These are phyloP conservation scores for Rhodotorula sp. DNA, from an alignment of 1,284 basidiomycete species.

Conservation along the genomic window DNA sequence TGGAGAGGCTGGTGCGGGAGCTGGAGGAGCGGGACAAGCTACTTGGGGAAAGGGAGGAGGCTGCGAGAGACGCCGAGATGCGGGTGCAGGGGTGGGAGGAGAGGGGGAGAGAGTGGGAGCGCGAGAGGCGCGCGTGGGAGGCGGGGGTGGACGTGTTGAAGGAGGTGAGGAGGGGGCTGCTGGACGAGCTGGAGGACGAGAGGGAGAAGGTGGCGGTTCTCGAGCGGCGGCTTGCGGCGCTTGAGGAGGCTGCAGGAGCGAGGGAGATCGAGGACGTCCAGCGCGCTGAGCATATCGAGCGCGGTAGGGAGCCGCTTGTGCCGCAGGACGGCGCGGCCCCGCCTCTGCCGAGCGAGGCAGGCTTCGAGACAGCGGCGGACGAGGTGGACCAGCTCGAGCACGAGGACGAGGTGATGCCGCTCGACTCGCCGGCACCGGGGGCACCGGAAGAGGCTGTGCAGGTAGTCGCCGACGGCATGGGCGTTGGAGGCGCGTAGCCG, in stretches of 20 bases:
- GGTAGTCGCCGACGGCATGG: background rate
- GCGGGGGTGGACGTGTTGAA: constrained; percentile 8
- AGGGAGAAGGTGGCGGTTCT: background rate
- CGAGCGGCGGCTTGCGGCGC: background rate
- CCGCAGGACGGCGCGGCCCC: no score
- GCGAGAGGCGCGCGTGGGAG: constrained; percentile 1
- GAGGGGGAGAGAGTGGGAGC: background rate
- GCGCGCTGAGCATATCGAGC: background rate
- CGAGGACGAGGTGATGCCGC: background rate
- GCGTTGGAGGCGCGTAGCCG: background rate
- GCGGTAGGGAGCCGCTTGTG: no score
- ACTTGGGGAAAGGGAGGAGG: background rate
- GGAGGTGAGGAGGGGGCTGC: constrained; percentile 12
- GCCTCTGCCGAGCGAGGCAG: no score
- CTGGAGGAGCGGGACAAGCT: constrained; percentile 6
- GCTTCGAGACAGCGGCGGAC: background rate
- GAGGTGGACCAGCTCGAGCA: background rate
- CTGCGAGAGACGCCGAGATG: background rate
- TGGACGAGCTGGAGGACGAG: constrained; percentile 1
- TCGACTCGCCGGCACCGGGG: background rate
- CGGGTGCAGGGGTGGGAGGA: background rate
- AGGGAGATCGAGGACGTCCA: background rate
- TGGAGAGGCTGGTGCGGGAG: background rate
- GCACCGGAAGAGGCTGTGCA: background rate
- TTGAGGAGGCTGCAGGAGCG: background rate